Evolutionary conservation across 192 early-diverging fungal species (phyloP), one percentile per base, ranked within the genome.

Genomic region (Coemansia sp.): DNA sequence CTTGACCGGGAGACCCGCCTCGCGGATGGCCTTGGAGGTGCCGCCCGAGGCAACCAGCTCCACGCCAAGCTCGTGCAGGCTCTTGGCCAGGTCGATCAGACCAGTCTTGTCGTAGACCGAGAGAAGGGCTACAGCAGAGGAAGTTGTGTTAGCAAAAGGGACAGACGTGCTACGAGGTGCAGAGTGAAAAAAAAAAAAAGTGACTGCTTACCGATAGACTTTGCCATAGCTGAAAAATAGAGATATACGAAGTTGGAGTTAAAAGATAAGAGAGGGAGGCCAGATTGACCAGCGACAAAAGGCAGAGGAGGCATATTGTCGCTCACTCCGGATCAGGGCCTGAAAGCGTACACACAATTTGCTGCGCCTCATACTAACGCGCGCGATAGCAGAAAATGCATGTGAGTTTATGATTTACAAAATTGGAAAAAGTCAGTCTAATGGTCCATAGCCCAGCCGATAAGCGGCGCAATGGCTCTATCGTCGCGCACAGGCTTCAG

Each of bases 81-180:
- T 88, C 70, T 86, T 90, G 57, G 94, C 97, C 59, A 99, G 88
- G 45, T 93, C 90, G 21, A 97, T 57, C 20, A 99, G 90, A 37
- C 90, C 94, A 48, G 94, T 95, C 86, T 99, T 99, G 88, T 99
- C 94, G 77, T 94, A 97, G 58, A 99, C 94, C 58, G 97, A 97
- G 33, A 99, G 92, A 52, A 93, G 88, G 64, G 91, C 91, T 69
- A 79, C 23, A 16, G 21, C 11, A 20, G 13, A 18, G n/a, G n/a
- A n/a, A n/a, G n/a, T n/a, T 5, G 3, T 41, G 37, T 57, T n/a
- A 63, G 33, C 25, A 62, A 31, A 31, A 31, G 31, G 31, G 31
- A 31, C 31, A 1, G 4, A 31, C 31, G 31, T 31, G 31, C 31
- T 31, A 31, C 31, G 31, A 31, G 31, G 31, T 4, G 31, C 4